These are phyloP conservation scores for Diplodia mutila DNA, from an alignment of 2,329 filamentous ascomycete species.

Conservation along the genomic window DNA sequence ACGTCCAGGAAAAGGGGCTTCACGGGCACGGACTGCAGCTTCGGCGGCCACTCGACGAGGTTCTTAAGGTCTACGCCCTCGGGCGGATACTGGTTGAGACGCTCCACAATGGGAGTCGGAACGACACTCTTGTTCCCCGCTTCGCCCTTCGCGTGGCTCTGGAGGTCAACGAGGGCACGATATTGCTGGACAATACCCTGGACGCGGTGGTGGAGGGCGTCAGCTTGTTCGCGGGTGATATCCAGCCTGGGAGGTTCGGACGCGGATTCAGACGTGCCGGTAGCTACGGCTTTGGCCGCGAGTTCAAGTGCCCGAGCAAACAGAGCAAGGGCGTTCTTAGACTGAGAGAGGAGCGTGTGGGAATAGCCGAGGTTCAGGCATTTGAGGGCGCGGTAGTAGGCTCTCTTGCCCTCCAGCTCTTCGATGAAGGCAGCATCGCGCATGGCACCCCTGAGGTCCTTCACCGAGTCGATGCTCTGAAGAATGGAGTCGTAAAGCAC, in stretches of 20 bases:
- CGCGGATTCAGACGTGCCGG: slow-evolving; percentile 30
- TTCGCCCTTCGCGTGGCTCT: slow-evolving; percentile 35
- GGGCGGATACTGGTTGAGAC: slow-evolving; percentile 73
- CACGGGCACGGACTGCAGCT: slow-evolving; percentile 78
- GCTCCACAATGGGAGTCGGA: slow-evolving; percentile 67
- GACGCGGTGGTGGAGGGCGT: slow-evolving; percentile 65
- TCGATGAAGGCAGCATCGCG: slow-evolving; percentile 75
- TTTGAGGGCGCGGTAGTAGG: slow-evolving; percentile 90
- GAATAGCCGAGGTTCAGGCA: slow-evolving; percentile 85
- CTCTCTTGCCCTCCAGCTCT: slow-evolving; percentile 76
- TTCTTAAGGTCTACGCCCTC: slow-evolving; percentile 74
- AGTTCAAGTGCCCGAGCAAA: slow-evolving; percentile 73
- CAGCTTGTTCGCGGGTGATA: slow-evolving; percentile 62
- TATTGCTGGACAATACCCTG: slow-evolving; percentile 75
- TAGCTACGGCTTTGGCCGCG: slow-evolving; percentile 54
- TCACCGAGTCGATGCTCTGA: slow-evolving; percentile 87
- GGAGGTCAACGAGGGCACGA: slow-evolving; percentile 83
- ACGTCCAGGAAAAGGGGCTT: slow-evolving; percentile 97
- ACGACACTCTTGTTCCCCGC: slow-evolving; percentile 37
- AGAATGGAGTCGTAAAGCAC: slow-evolving; percentile 90
- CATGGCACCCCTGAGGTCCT: slow-evolving; percentile 86
- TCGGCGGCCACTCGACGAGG: slow-evolving; percentile 85
- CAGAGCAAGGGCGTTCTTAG: slow-evolving; percentile 82
- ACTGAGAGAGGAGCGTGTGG: slow-evolving; percentile 72
- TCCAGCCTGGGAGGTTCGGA: slow-evolving; percentile 66